Base-by-base conservation (phyloP, 2,329 filamentous ascomycete species). In the Zasmidium angulare region DNA sequence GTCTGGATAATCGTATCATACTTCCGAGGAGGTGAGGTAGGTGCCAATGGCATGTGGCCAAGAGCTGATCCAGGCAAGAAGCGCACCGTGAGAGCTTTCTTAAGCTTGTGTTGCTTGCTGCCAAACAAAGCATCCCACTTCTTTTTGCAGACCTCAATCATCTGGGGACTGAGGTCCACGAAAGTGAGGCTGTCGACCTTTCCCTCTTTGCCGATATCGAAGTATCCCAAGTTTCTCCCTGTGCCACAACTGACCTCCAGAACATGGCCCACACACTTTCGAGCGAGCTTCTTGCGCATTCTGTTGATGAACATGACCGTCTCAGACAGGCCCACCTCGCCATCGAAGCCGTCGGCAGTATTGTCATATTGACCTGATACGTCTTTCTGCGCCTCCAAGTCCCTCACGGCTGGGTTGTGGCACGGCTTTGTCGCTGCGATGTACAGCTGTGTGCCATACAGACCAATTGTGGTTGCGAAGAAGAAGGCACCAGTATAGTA, bases 1-100 rank as follows among this genome's bases (percentile, higher is more conserved):
- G 79, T 81, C 67, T 82, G 79, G 49, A 82, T 68, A 43, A 82
- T 77, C 1, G 79, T 81, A 56, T 81, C 79, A 67, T 79, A 82
- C 29, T 75, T 75, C 12, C 74, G 65, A 2, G 63, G 61, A 0
- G 62, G 61, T 2, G 59, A 43, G 0, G 56, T 63, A 24, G 76
- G 78, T 7, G 78, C 75, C 9, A 75, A 71, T 7, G 75, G 75
- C 65, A 81, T 79, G 9, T 72, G 69, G 9, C 76, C 75, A 43
- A 78, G 62, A 19, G 76, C 78, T 23, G 77, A 78, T 46, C 77
- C 77, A 20, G 76, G 72, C 69, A 78, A 71, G 68, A 80, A 81
- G 36, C 70, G 67, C 24, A 71, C 60, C 1, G 62, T 56, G 17
- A 72, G 59, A n/a, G 56, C 58, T 9, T 56, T 57, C 47, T 69